Evolutionary conservation across 2,329 filamentous ascomycete genomes (phyloP).

Genomic region (Epichloe glyceriae): DNA sequence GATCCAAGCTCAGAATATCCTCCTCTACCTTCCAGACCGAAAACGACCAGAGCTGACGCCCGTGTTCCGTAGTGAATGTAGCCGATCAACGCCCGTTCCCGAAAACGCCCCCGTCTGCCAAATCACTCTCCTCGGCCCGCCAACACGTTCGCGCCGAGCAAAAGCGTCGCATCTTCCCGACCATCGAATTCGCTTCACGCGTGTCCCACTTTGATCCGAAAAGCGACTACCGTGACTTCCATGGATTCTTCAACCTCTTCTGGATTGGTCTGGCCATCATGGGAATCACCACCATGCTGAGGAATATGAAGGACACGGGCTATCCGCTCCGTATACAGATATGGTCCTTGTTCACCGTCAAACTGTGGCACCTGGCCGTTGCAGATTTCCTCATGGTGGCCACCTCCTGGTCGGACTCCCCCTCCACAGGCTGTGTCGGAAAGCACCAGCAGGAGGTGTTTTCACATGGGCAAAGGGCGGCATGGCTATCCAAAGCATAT

Average conservation of each 20-base stretch:
- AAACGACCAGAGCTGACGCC: neutral
- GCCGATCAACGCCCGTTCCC: slow-evolving; percentile 70
- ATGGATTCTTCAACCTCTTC: slow-evolving; percentile 95
- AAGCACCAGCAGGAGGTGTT: slow-evolving; percentile 31
- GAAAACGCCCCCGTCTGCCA: slow-evolving; percentile 87
- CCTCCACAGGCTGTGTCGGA: slow-evolving; percentile 56
- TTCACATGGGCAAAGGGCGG: slow-evolving; percentile 66
- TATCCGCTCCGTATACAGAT: slow-evolving; percentile 75
- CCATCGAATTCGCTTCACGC: slow-evolving; percentile 78
- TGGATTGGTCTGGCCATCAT: slow-evolving; percentile 96
- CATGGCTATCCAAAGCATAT: slow-evolving; percentile 71
- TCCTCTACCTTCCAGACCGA: neutral
- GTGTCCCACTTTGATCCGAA: slow-evolving; percentile 91
- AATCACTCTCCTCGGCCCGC: slow-evolving; percentile 72
- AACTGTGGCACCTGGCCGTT: slow-evolving; percentile 74
- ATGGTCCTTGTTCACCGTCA: slow-evolving; percentile 77
- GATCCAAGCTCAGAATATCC: neutral
- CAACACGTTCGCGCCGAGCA: slow-evolving; percentile 73
- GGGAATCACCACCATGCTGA: slow-evolving; percentile 85
- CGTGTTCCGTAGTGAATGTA: slow-evolving; percentile 33
- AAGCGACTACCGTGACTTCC: slow-evolving; percentile 87
- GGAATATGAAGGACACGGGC: slow-evolving; percentile 89
- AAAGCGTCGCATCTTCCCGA: slow-evolving; percentile 77
- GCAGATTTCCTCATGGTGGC: slow-evolving; percentile 78
- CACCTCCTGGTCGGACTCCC: slow-evolving; percentile 61